Percentiles rank a stretch among this genome's conserved stretches.
Conservation (phyloP, 148 eudicot species). For the Rhododendron kiyosumense region DNA sequence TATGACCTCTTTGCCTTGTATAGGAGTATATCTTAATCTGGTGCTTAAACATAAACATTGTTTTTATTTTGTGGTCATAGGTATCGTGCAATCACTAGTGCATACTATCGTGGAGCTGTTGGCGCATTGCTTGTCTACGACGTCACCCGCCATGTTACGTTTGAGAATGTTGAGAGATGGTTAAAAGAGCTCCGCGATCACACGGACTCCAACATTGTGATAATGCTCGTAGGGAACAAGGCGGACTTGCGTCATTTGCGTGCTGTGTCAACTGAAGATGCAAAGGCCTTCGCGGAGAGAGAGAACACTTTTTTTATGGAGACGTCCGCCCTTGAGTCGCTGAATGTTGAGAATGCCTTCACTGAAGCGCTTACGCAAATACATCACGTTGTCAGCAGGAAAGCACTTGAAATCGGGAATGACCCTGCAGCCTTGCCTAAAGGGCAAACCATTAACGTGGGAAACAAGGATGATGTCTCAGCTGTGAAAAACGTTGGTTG, state of each 20-base stretch:
- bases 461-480: constrained; percentile 40
- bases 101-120: constrained; percentile 53
- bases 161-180: constrained; percentile 50
- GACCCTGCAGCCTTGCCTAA: constrained; percentile 34
- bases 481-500: constrained; percentile 41
- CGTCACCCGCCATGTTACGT: constrained; percentile 42
- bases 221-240: constrained; percentile 50
- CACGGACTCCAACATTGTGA: constrained; percentile 38
- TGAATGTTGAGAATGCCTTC: constrained; percentile 44
- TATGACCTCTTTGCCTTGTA: neutral
- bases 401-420: constrained; percentile 37
- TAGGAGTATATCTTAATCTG: neutral
- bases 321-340: constrained; percentile 45
- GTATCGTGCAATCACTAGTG: constrained; percentile 55
- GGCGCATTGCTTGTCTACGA: constrained; percentile 51
- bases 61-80: constrained; percentile 12
- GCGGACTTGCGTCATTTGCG: constrained; percentile 48
- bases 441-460: constrained; percentile 40
- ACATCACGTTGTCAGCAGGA: constrained; percentile 36
- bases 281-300: constrained; percentile 38
- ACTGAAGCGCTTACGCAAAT: constrained; percentile 43
- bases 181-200: constrained; percentile 48
- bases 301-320: constrained; percentile 44
- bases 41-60: neutral
- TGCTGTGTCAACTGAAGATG: constrained; percentile 46